Evolutionary conservation across 768 basidiomycete genomes (phyloP).

Genomic region (Plicaturopsis crispa): DNA sequence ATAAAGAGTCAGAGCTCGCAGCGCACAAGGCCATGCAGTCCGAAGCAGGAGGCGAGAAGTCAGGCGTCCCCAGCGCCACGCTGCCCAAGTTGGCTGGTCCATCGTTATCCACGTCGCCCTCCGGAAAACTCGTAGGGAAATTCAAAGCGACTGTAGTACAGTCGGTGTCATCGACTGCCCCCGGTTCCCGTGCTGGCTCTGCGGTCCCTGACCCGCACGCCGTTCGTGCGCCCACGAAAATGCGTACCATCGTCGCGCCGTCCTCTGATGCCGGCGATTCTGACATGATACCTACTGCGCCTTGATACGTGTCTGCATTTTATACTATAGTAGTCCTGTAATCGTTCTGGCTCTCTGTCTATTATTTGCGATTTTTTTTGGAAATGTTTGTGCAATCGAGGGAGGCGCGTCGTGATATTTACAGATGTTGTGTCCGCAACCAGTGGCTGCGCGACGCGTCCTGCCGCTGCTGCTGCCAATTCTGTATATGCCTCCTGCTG

Average conservation of each 20-base stretch:
- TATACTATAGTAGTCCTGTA: neutral
- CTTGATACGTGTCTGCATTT: neutral
- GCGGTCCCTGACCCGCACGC: conserved; percentile 35
- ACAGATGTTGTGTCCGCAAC: too few relatives aligned
- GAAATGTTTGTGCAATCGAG: too few relatives aligned
- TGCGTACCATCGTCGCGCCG: conserved; percentile 54
- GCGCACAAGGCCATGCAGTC: conserved; percentile 6
- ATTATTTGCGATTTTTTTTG: too few relatives aligned
- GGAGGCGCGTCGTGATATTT: too few relatives aligned
- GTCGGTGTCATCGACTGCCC: conserved; percentile 40
- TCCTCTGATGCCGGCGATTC: conserved; percentile 46
- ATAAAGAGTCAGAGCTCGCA: conserved; percentile 67
- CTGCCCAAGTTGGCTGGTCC: conserved; percentile 29
- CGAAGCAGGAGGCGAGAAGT: conserved; percentile 18
- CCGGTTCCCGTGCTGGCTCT: conserved; percentile 50
- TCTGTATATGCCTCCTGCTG: conserved; percentile 17
- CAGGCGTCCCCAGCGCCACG: too few relatives aligned
- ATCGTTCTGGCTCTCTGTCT: too few relatives aligned
- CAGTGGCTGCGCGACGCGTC: neutral
- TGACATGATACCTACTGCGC: conserved; percentile 23
- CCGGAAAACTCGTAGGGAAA: conserved; percentile 31
- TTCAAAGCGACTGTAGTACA: conserved; percentile 26
- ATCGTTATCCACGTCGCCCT: conserved; percentile 40
- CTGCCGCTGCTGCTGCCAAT: conserved; percentile 1
- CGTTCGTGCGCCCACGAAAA: conserved; percentile 54